Percentiles rank a stretch among this genome's conserved stretches.
phyloP scores from a whole-genome alignment of 2,329 filamentous ascomycete species.

The Camptophora hylomeconis region DNA sequence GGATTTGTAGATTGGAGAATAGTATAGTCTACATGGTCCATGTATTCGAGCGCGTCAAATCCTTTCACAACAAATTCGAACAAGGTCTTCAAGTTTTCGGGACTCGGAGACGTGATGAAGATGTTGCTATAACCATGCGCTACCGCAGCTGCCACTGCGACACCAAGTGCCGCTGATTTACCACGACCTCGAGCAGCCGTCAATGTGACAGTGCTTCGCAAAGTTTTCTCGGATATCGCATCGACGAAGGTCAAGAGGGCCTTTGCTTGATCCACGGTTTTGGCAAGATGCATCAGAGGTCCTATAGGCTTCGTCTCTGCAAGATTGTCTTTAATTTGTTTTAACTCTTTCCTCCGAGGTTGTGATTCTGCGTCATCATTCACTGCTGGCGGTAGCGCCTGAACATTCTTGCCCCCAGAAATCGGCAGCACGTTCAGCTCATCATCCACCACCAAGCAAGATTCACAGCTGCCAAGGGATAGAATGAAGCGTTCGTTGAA shows the following conservation, averaged over 20 bases:
- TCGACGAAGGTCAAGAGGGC: constrained; percentile 94
- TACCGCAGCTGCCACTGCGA: constrained; percentile 85
- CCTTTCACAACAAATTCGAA: constrained; percentile 99
- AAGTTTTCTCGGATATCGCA: constrained; percentile 87
- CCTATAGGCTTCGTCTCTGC: constrained; percentile 78
- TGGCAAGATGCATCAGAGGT: constrained; percentile 68
- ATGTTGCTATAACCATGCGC: constrained; percentile 98
- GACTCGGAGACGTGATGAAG: constrained; percentile 94
- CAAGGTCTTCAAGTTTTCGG: constrained; percentile 94
- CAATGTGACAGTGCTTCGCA: constrained; percentile 83
- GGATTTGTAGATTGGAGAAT: constrained; percentile 98
- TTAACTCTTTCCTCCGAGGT: constrained; percentile 60
- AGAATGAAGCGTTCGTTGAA: constrained; percentile 98
- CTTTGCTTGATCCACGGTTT: constrained; percentile 90
- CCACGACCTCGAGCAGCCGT: constrained; percentile 90
- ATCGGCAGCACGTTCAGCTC: constrained; percentile 96
- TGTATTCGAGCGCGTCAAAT: constrained; percentile 85
- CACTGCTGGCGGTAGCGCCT: constrained; percentile 64
- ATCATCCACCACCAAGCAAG: constrained; percentile 91
- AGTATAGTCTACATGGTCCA: constrained; percentile 92
- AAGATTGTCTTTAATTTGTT: constrained; percentile 74
- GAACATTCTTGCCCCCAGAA: constrained; percentile 84
- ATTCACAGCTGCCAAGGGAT: constrained; percentile 86
- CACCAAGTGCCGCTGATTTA: constrained; percentile 90
- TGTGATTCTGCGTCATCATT: constrained; percentile 59